Conservation (phyloP, 352 stramenopile species). For the Achlya hypogyna region DNA sequence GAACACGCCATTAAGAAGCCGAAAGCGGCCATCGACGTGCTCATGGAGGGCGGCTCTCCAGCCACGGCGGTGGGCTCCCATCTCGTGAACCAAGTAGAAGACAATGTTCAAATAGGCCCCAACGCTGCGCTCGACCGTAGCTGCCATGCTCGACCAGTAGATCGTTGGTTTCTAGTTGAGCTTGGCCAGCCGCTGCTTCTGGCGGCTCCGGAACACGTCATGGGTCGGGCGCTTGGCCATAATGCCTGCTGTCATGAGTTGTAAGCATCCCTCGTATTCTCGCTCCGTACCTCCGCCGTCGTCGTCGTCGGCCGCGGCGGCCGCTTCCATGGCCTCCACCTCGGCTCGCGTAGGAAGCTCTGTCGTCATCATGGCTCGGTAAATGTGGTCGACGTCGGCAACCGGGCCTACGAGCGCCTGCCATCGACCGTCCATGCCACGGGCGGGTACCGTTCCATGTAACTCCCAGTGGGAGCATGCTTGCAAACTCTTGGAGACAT, state of each 20-base stretch:
- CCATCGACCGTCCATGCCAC: not conserved
- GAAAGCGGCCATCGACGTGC: slow-evolving; percentile 2
- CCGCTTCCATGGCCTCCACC: slow-evolving; percentile 58
- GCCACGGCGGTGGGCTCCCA: no score
- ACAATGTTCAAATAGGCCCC: not conserved
- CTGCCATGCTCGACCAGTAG: slow-evolving; percentile 3
- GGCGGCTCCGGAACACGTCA: slow-evolving; percentile 76
- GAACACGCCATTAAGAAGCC: slow-evolving; percentile 12
- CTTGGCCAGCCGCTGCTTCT: slow-evolving; percentile 81
- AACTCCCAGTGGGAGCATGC: slow-evolving; percentile 65
- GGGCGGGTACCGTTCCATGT: slow-evolving; percentile 55
- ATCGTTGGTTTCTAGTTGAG: slow-evolving; percentile 32
- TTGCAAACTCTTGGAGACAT: slow-evolving; percentile 77
- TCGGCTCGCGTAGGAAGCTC: slow-evolving; percentile 66
- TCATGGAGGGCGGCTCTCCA: not conserved
- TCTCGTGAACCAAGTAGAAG: no score
- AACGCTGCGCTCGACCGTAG: not conserved
- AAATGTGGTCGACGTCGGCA: slow-evolving; percentile 79
- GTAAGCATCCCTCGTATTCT: not conserved
- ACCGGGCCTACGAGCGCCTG: slow-evolving; percentile 33
- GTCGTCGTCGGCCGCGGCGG: slow-evolving; percentile 28
- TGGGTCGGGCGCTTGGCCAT: slow-evolving; percentile 75
- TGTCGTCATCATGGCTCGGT: slow-evolving; percentile 69
- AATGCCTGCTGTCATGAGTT: slow-evolving; percentile 20
- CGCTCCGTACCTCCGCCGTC: slow-evolving; percentile 23